Percentiles rank a stretch among this genome's conserved stretches.
These are phyloP conservation scores for Aspergillus novoparasiticus DNA, from an alignment of 2,329 filamentous ascomycete species.

Conservation along the genomic window DNA sequence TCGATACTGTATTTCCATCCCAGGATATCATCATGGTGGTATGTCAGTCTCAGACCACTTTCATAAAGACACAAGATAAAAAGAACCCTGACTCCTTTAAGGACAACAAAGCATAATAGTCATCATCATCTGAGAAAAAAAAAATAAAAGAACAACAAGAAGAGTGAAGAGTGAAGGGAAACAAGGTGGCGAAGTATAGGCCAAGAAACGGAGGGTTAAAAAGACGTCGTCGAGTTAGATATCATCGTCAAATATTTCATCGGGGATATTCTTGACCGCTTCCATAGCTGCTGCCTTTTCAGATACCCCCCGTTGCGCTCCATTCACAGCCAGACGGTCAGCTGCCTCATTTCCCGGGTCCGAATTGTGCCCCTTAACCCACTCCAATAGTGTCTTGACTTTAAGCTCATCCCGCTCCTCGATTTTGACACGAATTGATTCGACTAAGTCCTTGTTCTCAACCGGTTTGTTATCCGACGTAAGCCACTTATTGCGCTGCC, in stretches of 20 bases:
- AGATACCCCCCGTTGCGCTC: constrained; percentile 51
- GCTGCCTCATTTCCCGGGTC: constrained; percentile 78
- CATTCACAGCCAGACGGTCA: constrained; percentile 73
- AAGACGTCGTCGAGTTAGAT: background rate
- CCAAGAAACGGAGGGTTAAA: background rate
- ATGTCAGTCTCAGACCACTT: background rate
- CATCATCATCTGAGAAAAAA: background rate
- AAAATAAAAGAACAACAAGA: no score
- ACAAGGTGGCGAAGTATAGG: background rate
- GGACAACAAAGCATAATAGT: constrained; percentile 5
- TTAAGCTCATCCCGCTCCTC: constrained; percentile 65
- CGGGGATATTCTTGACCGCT: constrained; percentile 25
- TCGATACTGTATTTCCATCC: background rate
- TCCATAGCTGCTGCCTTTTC: constrained; percentile 31
- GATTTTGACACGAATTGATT: constrained; percentile 70
- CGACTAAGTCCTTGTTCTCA: constrained; percentile 83
- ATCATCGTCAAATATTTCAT: constrained; percentile 30
- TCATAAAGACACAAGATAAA: background rate
- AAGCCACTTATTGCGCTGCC: constrained; percentile 77
- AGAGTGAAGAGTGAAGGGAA: background rate
- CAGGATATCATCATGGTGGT: background rate
- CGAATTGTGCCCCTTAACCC: constrained; percentile 84
- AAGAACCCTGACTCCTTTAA: background rate
- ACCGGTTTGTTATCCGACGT: constrained; percentile 72
- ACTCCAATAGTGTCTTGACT: constrained; percentile 71